Conservation (phyloP, 2,329 filamentous ascomycete genomes). For the Penicillium sp. region DNA sequence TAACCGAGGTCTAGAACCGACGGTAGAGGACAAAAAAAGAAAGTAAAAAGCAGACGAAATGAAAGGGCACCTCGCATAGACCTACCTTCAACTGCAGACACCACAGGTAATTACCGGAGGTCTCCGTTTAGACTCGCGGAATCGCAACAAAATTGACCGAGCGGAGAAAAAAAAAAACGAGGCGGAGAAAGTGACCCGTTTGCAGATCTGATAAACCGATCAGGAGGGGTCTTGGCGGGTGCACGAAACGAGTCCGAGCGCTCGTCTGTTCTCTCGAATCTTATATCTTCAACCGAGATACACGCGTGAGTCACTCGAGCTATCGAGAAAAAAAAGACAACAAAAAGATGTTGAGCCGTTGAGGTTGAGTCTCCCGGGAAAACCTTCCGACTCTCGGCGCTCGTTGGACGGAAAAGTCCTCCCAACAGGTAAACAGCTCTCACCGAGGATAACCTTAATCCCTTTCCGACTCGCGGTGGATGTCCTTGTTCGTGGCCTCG, state of each 20-base stretch:
- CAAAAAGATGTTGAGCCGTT: conserved; percentile 14
- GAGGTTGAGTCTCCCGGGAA: conserved; percentile 9
- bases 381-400: conserved; percentile 15
- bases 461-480: background rate
- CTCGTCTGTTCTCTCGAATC: background rate
- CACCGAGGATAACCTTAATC: conserved; percentile 23
- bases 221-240: conserved; percentile 10
- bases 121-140: background rate
- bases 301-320: background rate
- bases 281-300: background rate
- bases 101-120: background rate
- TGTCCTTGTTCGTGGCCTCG: background rate
- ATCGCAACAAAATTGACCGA: background rate
- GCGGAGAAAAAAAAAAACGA: conserved; percentile 5
- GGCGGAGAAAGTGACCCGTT: conserved; percentile 11
- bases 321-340: background rate
- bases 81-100: background rate
- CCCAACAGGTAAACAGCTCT: conserved; percentile 15
- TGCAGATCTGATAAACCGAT: conserved; percentile 21
- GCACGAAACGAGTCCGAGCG: background rate
- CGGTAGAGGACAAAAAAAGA: background rate
- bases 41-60: background rate
- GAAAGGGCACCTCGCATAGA: conserved; percentile 1
- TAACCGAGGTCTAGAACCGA: conserved; percentile 7
- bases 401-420: conserved; percentile 1